These are phyloP conservation scores for Exserohilum rostratum DNA, from an alignment of 2,329 filamentous ascomycete genomes.

Conservation along the genomic window DNA sequence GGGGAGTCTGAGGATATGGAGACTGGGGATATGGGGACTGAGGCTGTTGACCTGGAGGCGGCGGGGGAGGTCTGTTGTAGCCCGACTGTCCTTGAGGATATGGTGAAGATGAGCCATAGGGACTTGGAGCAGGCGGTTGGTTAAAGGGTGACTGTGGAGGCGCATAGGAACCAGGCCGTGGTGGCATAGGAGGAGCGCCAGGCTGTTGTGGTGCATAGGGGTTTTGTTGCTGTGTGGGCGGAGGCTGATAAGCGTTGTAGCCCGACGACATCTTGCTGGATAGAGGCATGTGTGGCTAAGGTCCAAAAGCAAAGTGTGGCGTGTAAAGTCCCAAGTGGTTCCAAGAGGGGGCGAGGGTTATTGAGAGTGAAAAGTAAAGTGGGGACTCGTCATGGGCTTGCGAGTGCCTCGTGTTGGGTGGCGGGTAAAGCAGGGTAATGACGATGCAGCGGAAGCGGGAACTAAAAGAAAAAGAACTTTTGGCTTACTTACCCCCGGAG, in stretches of 20 bases:
- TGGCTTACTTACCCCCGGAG: constrained; percentile 48
- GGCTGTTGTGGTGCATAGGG: constrained; percentile 36
- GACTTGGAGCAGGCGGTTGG: constrained; percentile 42
- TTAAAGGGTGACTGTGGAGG: constrained; percentile 53
- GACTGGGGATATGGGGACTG: constrained; percentile 20
- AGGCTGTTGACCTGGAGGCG: constrained; percentile 38
- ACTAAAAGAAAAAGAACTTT: constrained; percentile 29
- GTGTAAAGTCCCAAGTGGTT: constrained; percentile 6
- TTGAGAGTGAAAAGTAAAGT: constrained; percentile 38
- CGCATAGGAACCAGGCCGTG: constrained; percentile 44
- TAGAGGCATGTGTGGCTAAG: constrained; percentile 35
- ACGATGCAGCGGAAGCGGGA: constrained; percentile 42
- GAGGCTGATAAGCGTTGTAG: constrained; percentile 41
- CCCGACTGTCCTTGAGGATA: constrained; percentile 44
- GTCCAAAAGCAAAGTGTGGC: constrained; percentile 20
- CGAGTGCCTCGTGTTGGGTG: constrained; percentile 27
- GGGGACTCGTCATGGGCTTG: constrained; percentile 21
- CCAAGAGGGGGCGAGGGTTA: constrained; percentile 19
- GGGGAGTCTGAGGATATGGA: constrained; percentile 23
- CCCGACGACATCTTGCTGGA: constrained; percentile 37
- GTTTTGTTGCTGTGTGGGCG: constrained; percentile 35
- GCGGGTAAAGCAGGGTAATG: constrained; percentile 34
- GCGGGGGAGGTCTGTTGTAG: constrained; percentile 45
- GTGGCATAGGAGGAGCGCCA: constrained; percentile 40
- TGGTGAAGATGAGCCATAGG: constrained; percentile 48